Conservation (phyloP, 1,284 basidiomycete genomes). For the Gomphus sp. region DNA sequence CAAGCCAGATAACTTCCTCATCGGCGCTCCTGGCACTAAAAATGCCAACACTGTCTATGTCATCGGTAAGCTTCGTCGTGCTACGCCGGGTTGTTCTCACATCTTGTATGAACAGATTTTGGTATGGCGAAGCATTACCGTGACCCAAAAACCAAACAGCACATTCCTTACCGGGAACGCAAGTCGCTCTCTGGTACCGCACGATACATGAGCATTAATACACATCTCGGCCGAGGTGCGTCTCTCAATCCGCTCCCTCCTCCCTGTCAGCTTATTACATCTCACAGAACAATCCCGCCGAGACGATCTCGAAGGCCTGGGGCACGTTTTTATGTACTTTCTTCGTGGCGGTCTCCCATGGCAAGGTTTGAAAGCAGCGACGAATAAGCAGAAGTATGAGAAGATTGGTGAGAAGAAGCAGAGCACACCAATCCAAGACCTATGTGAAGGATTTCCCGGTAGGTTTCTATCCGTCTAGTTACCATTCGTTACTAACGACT, state of each 20-base stretch:
- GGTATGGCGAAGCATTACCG: slow-evolving; percentile 99
- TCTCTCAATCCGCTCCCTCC: neutral
- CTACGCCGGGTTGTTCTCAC: neutral
- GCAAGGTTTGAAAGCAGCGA: slow-evolving; percentile 93
- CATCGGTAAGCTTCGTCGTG: slow-evolving; percentile 56
- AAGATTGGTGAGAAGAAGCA: slow-evolving; percentile 99
- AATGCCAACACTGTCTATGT: slow-evolving; percentile 87
- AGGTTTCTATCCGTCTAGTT: slow-evolving; percentile 22
- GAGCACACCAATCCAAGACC: slow-evolving; percentile 83
- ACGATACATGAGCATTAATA: slow-evolving; percentile 98
- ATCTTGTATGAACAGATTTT: slow-evolving; percentile 60
- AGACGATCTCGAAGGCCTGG: slow-evolving; percentile 90
- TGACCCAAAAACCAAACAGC: slow-evolving; percentile 94
- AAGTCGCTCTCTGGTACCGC: slow-evolving; percentile 97
- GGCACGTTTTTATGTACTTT: slow-evolving; percentile 99
- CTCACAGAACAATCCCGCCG: slow-evolving; percentile 64
- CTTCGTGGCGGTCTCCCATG: slow-evolving; percentile 88
- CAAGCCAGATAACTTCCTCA: slow-evolving; percentile 98
- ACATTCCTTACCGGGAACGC: slow-evolving; percentile 98
- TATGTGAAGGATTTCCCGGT: slow-evolving; percentile 97
- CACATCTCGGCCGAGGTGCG: slow-evolving; percentile 87
- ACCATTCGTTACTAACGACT: slow-evolving; percentile 6
- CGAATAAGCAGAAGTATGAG: slow-evolving; percentile 98
- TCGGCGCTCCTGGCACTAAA: slow-evolving; percentile 91
- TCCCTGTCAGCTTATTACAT: neutral